Evolutionary conservation across 2,329 filamentous ascomycete species (phyloP), one percentile per base, ranked within the genome.

Genomic region (Penicillium sp.): DNA sequence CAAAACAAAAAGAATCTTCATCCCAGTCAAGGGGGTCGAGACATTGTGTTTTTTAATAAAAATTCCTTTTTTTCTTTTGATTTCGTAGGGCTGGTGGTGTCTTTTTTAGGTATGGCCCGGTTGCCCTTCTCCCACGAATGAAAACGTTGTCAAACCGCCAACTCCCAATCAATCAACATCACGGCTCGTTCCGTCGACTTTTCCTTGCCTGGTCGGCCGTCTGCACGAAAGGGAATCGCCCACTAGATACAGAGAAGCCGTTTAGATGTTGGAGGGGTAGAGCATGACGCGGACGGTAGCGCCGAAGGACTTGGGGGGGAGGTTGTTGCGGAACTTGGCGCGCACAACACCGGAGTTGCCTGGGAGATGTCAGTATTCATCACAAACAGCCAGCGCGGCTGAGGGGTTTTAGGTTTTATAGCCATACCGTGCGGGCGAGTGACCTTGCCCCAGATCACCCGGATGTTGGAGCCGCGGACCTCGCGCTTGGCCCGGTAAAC

Each of bases 391-490:
- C n/a, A n/a, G n/a, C n/a, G n/a, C n/a, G n/a, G n/a, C n/a, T 41
- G 17, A 15, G 8, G 44, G 44, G 21, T 36, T 27, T 27, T 7
- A 36, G 18, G 10, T 20, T 52, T 50, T 26, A 60, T 21, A 43
- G 43, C 77, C 80, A 70, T 89, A 93, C 90, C 93, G 82, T 97
- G 93, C 77, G 91, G 88, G 75, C 91, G 84, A 76, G 91, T 96
- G 77, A 97, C 88, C 85, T 96, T 97, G 84, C 93, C 93, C 91
- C 92, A 97, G 84, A 97, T 97, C 70, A 97, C 89, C 75, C 93
- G 87, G 82, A 97, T 95, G 88, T 97, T 97, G 78, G 91, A 93
- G 77, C 94, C 94, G 73, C 93, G 90, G 75, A 96, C 85, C 84
- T 96, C 91, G 81, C 87, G 92, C 80, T 90, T 87, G 70, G 88